Evolutionary conservation across 305 asterid genomes (phyloP).

Genomic region (Ilex paraguariensis): DNA sequence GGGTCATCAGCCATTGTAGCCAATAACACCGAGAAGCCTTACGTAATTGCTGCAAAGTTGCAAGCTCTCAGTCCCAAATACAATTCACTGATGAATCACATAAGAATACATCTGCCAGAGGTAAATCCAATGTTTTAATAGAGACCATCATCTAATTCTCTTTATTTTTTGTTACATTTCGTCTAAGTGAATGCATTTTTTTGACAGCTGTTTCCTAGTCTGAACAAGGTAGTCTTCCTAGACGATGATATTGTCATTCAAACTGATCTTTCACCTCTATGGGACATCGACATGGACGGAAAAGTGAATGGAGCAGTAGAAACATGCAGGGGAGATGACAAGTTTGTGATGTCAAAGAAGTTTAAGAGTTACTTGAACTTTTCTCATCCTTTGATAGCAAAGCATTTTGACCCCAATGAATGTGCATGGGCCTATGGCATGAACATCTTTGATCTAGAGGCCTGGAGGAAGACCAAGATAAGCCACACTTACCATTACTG

Average conservation of each 20-base stretch:
- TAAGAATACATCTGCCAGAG: slow-evolving; percentile 91
- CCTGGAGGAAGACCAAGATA: slow-evolving; percentile 87
- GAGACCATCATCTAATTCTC: no score
- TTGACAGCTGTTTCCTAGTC: slow-evolving; percentile 16
- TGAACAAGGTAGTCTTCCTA: slow-evolving; percentile 17
- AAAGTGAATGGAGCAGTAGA: slow-evolving; percentile 20
- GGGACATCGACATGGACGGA: slow-evolving; percentile 15
- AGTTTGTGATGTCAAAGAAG: slow-evolving; percentile 11
- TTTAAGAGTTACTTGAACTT: slow-evolving; percentile 14
- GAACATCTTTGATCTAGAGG: slow-evolving; percentile 86
- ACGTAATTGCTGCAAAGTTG: slow-evolving; percentile 82
- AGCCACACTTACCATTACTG: slow-evolving; percentile 76
- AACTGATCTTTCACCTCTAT: slow-evolving; percentile 15
- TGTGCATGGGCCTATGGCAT: slow-evolving; percentile 31
- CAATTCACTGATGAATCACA: slow-evolving; percentile 87
- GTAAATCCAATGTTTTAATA: slow-evolving; percentile 27
- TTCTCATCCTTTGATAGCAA: not conserved
- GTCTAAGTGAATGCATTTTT: slow-evolving; percentile 11
- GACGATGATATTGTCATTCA: slow-evolving; percentile 16
- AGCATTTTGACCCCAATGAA: slow-evolving; percentile 3
- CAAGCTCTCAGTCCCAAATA: slow-evolving; percentile 98
- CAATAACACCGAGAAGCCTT: slow-evolving; percentile 71
- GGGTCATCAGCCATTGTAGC: slow-evolving; percentile 91
- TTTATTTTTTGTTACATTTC: no score
- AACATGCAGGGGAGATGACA: slow-evolving; percentile 18